Percentiles rank a stretch among this genome's conserved stretches.
These are phyloP conservation scores for Teunomyces gatunensis DNA, from an alignment of 805 yeast genomes.

Conservation along the genomic window DNA sequence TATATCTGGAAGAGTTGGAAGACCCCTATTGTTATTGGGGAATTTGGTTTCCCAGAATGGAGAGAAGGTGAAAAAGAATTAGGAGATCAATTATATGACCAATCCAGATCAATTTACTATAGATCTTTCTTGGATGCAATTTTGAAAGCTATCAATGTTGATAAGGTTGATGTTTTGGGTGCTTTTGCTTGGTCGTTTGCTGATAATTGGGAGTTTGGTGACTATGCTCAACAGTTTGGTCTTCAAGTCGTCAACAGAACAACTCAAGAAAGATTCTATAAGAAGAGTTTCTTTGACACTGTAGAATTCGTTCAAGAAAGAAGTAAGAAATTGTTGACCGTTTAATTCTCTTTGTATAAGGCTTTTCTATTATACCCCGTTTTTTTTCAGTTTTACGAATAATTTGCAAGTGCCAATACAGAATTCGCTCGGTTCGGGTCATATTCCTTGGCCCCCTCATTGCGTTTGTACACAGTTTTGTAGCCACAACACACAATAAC, in stretches of 20 bases:
- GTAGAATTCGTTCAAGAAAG: conserved; percentile 2
- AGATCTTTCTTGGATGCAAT: conserved; percentile 24
- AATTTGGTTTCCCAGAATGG: conserved; percentile 33
- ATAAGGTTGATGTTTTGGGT: conserved; percentile 26
- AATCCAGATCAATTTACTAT: conserved; percentile 26
- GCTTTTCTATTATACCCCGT: neutral
- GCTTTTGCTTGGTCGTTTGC: conserved; percentile 32
- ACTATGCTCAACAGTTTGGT: conserved; percentile 19
- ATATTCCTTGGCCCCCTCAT: neutral
- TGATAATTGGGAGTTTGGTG: conserved; percentile 36
- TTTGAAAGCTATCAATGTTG: conserved; percentile 21
- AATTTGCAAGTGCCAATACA: neutral
- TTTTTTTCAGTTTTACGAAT: neutral
- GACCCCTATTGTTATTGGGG: conserved; percentile 27
- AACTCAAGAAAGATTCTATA: conserved; percentile 23
- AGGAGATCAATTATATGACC: conserved; percentile 25
- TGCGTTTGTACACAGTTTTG: neutral
- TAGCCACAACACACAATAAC: conserved; percentile 3
- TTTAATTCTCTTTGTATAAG: no score
- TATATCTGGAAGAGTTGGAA: conserved; percentile 22
- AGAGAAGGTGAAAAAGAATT: conserved; percentile 23
- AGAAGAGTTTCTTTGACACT: conserved; percentile 12
- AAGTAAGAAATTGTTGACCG: conserved; percentile 2
- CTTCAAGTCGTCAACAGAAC: conserved; percentile 25
- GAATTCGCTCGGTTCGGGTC: neutral